Conservation (phyloP, 1,139 yeast species). For the Suhomyces coccinellae region DNA sequence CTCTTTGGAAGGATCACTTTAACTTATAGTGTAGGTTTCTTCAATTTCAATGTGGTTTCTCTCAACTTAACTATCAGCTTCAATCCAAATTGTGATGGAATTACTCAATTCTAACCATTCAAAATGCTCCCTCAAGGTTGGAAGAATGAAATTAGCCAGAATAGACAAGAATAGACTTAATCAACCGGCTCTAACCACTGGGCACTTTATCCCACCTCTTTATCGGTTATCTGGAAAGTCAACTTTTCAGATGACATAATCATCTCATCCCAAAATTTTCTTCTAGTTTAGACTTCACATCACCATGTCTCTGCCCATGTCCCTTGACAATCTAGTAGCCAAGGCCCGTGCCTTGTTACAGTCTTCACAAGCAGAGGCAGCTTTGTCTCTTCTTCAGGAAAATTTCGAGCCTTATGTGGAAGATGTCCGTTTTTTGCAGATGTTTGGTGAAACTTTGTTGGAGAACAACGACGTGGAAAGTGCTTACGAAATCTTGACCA, state of each 20-base stretch:
- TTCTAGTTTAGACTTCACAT: not conserved
- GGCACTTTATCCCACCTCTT: not conserved
- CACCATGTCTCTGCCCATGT: slow-evolving; percentile 6
- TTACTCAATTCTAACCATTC: too few species aligned
- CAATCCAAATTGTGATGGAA: too few species aligned
- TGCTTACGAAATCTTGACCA: slow-evolving; percentile 66
- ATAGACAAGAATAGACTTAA: too few species aligned
- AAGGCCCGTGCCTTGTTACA: slow-evolving; percentile 34
- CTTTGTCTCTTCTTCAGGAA: slow-evolving; percentile 37
- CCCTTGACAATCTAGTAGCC: slow-evolving; percentile 16
- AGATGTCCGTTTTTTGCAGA: slow-evolving; percentile 36
- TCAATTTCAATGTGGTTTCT: too few species aligned
- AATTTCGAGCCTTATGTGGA: slow-evolving; percentile 28
- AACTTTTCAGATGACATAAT: slow-evolving; percentile 10
- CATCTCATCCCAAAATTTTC: slow-evolving; percentile 11
- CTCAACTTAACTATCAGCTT: too few species aligned
- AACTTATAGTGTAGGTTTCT: too few species aligned
- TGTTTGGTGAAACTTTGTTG: slow-evolving; percentile 71
- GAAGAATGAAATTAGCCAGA: not conserved
- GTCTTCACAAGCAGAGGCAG: slow-evolving; percentile 43
- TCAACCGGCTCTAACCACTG: too few species aligned
- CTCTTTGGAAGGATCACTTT: too few species aligned
- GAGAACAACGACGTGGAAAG: slow-evolving; percentile 78
- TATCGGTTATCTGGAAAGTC: not conserved
- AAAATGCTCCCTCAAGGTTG: too few species aligned